These are phyloP conservation scores for Beauveria sp. DNA, from an alignment of 2,329 filamentous ascomycete genomes.

Conservation along the genomic window DNA sequence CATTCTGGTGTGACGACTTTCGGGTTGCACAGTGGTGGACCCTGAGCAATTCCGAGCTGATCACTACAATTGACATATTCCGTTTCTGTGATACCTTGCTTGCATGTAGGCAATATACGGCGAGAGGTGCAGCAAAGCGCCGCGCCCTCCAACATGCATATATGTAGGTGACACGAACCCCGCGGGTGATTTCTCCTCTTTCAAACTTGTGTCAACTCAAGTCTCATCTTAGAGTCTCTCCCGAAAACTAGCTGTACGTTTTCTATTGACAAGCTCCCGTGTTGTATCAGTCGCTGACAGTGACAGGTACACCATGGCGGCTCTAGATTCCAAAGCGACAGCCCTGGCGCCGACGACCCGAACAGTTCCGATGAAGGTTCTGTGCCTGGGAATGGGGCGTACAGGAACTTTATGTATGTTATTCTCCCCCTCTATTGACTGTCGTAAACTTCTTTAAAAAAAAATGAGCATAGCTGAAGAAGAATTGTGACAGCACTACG, in stretches of 20 bases:
- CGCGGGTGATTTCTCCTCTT: not conserved
- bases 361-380: slow-evolving; percentile 8
- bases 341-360: not conserved
- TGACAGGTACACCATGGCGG: not conserved
- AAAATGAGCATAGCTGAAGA: not conserved
- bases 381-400: slow-evolving; percentile 4
- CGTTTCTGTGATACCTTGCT: no score
- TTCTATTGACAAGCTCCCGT: no score
- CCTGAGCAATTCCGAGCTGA: no score
- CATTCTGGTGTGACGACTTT: no score
- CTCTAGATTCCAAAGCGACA: not conserved
- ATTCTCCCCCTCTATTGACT: no score
- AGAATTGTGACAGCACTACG: not conserved
- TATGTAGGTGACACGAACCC: not conserved
- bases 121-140: no score
- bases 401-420: slow-evolving; percentile 6
- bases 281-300: not conserved
- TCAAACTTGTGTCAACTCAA: not conserved
- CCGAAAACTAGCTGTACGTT: not conserved
- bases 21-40: no score
- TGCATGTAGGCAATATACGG: no score
- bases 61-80: no score
- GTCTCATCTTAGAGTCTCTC: no score
- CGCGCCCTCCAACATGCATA: no score
- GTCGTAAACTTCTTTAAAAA: no score